Evolutionary conservation across 1,284 basidiomycete species (phyloP).

Genomic region (Mixia osmundae): DNA sequence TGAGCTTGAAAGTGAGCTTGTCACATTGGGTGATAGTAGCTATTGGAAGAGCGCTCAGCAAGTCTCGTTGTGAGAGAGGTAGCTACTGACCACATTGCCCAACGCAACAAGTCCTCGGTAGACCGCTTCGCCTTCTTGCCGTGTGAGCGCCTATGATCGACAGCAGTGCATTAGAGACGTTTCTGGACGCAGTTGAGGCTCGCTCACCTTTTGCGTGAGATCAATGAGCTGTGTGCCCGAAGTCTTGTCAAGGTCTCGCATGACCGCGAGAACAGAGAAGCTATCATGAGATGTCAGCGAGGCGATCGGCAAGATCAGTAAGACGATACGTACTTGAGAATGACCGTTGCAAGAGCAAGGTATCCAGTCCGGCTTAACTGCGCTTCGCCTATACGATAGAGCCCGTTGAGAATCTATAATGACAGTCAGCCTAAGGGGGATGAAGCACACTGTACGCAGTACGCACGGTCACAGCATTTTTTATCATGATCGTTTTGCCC

Average conservation of each 20-base stretch:
- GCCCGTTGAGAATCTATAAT: constrained; percentile 32
- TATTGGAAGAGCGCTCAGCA: no score
- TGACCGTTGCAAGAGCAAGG: constrained; percentile 45
- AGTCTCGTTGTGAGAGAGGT: no score
- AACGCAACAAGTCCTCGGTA: no score
- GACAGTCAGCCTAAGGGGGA: no score
- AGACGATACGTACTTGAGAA: constrained; percentile 43
- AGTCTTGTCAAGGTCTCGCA: constrained; percentile 16
- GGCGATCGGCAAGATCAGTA: background rate
- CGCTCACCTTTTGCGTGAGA: constrained; percentile 12
- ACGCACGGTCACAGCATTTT: constrained; percentile 26
- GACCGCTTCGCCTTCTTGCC: no score
- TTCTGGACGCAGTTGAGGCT: no score
- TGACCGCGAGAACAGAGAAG: constrained; percentile 25
- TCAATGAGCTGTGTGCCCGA: constrained; percentile 16
- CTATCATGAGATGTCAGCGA: constrained; percentile 12
- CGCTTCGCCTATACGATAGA: constrained; percentile 31
- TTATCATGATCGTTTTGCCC: constrained; percentile 18
- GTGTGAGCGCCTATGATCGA: no score
- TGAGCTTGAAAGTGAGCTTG: no score
- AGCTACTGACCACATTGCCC: no score
- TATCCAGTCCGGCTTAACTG: constrained; percentile 43
- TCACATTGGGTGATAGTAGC: no score
- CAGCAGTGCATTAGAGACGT: no score
- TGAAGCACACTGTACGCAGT: no score